Base-by-base conservation (phyloP, 1,139 yeast genomes). In the Pichia sp. region DNA sequence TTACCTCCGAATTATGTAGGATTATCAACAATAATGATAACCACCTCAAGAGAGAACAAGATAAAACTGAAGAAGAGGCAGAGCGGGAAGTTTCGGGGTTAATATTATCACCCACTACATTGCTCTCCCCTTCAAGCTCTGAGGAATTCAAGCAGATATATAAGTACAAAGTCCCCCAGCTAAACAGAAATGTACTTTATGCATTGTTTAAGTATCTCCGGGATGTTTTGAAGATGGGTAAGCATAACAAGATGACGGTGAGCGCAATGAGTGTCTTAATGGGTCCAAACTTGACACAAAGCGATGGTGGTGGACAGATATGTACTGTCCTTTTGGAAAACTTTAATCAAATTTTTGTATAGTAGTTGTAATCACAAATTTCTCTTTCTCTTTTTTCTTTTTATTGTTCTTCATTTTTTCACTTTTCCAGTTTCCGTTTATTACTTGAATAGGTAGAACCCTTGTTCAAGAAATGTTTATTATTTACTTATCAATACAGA, bases 161-260 rank as follows among this genome's bases (percentile, higher is more conserved):
- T 13, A 38, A 48, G 2, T 36, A 57, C 5, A 43, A 46, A 26
- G 52, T 70, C 23, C 84, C 86, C 0, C 60, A 60, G 32, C 77
- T 81, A 47, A 82, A 87, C 64, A 76, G 77, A 59, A 84, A 87
- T 61, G 72, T 87, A 36, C 75, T 90, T 62, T 81, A 75, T 62
- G 84, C 81, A 6, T 72, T 92, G 38, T 85, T 90, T 69, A 80
- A 79, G 58, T 84, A 88, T 61, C 72, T 93, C 66, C 74, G 78
- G 44, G 79, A 81, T 60, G 87, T 92, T 49, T 79, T 87, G 52
- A 77, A 80, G 45, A 81, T 87, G 64, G 78, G 77, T 59, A 80
- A 80, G 32, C 71, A 75, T 58, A 93, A 93, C 72, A 84, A 90
- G 69, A 93, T 93, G 99, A 87, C 85, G 59, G 65, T 68, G 15